Conservation (phyloP, 106 monocot species). For the Iris macrosiphon region DNA sequence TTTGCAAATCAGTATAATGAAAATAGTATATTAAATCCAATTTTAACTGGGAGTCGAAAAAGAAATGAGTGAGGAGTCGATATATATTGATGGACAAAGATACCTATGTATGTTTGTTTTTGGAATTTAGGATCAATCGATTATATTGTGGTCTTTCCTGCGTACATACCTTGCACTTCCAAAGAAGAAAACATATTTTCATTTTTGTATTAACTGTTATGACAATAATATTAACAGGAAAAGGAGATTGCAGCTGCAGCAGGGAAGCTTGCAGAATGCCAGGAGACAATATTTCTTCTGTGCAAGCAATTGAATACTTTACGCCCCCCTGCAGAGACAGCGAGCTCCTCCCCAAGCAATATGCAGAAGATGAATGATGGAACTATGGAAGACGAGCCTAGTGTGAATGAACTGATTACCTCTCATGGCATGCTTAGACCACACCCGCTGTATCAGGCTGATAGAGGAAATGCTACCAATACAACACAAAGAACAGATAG, state of each 20-base stretch:
- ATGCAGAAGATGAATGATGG: constrained; percentile 13
- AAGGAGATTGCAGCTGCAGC: constrained; percentile 88
- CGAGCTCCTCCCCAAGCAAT: constrained; percentile 19
- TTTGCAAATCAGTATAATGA: no score
- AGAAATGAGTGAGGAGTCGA: no score
- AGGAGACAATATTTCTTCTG: constrained; percentile 86
- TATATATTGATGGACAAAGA: no score
- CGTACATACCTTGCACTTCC: no score
- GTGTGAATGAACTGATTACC: constrained; percentile 7
- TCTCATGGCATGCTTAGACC: constrained; percentile 3
- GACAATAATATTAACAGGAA: constrained; percentile 64
- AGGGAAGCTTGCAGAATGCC: constrained; percentile 91
- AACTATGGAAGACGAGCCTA: constrained; percentile 17
- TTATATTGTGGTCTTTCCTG: no score
- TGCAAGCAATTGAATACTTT: constrained; percentile 67
- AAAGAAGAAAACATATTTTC: no score
- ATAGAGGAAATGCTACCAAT: constrained; percentile 16
- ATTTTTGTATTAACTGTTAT: no score
- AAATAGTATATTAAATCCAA: no score
- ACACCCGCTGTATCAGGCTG: constrained; percentile 13
- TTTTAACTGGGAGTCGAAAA: no score
- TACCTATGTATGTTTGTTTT: constrained; percentile 61
- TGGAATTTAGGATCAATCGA: no score
- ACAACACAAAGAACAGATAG: constrained; percentile 16
- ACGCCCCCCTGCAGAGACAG: constrained; percentile 38